These are phyloP conservation scores for Hansenula lynferdii DNA, from an alignment of 1,139 yeast species.

Conservation along the genomic window DNA sequence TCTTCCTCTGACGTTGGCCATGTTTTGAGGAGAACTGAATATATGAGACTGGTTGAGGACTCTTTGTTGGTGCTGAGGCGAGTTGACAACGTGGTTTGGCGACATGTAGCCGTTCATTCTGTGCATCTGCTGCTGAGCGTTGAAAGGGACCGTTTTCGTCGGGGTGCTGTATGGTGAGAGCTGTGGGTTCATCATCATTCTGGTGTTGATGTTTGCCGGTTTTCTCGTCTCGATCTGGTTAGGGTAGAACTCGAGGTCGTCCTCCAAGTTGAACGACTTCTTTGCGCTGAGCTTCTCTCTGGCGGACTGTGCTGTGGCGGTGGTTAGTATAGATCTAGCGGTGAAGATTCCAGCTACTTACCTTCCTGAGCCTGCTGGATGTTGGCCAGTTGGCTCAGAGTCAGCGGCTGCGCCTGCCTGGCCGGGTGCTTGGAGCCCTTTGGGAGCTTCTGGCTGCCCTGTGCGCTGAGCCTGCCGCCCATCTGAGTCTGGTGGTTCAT, in stretches of 20 bases:
- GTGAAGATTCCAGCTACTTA: no score
- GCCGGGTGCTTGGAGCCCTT: slow-evolving; percentile 1
- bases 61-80: slow-evolving; percentile 9
- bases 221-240: slow-evolving; percentile 15
- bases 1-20: slow-evolving; percentile 7
- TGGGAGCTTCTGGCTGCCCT: neutral
- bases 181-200: slow-evolving; percentile 2
- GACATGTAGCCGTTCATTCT: slow-evolving; percentile 5
- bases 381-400: slow-evolving; percentile 10
- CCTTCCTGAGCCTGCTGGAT: slow-evolving; percentile 4
- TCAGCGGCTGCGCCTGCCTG: slow-evolving; percentile 13
- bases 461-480: neutral
- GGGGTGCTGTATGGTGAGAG: slow-evolving; percentile 15
- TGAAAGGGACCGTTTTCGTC: slow-evolving; percentile 6
- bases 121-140: slow-evolving; percentile 2
- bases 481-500: slow-evolving; percentile 1
- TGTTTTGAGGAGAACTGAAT: slow-evolving; percentile 6
- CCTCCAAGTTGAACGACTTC: slow-evolving; percentile 65
- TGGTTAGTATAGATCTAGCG: neutral
- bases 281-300: slow-evolving; percentile 53
- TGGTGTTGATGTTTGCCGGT: slow-evolving; percentile 5
- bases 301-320: slow-evolving; percentile 19
- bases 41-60: neutral
- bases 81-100: slow-evolving; percentile 11
- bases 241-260: slow-evolving; percentile 71